Percentiles rank a stretch among this genome's conserved stretches.
Conservation (phyloP, 768 basidiomycete genomes). For the Amylocystis lapponica region DNA sequence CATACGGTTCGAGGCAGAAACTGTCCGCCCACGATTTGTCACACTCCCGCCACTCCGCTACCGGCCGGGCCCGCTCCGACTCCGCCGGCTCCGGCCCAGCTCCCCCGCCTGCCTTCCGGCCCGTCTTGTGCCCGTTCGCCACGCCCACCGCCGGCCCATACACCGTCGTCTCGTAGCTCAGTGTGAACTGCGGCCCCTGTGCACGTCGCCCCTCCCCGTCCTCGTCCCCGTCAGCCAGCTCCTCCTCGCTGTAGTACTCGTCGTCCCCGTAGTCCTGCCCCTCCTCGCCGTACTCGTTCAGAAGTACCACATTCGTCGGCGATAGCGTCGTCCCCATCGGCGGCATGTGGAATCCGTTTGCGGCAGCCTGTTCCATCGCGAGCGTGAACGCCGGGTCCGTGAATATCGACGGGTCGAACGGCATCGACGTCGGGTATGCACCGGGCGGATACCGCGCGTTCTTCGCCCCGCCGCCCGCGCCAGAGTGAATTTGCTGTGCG, state of each 20-base stretch:
- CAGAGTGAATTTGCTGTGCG: slow-evolving; percentile 58
- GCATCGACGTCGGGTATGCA: slow-evolving; percentile 33
- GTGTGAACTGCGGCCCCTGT: slow-evolving; percentile 32
- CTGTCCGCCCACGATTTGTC: slow-evolving; percentile 32
- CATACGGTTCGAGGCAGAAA: slow-evolving; percentile 37
- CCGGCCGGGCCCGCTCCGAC: slow-evolving; percentile 17
- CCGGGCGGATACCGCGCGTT: slow-evolving; percentile 35
- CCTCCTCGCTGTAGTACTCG: slow-evolving; percentile 43
- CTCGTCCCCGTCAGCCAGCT: slow-evolving; percentile 35
- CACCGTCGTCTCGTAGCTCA: slow-evolving; percentile 33
- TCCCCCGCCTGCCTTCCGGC: slow-evolving; percentile 18
- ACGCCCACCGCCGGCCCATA: slow-evolving; percentile 1
- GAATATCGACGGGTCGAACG: slow-evolving; percentile 49
- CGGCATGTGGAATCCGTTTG: slow-evolving; percentile 19
- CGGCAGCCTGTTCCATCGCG: slow-evolving; percentile 45
- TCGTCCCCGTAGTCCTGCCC: slow-evolving; percentile 35
- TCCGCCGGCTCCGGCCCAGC: slow-evolving; percentile 20
- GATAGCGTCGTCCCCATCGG: slow-evolving; percentile 7
- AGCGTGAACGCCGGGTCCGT: slow-evolving; percentile 47
- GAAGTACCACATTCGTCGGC: slow-evolving; percentile 28
- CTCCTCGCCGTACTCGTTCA: slow-evolving; percentile 32
- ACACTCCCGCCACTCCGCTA: slow-evolving; percentile 8
- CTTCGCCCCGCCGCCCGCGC: slow-evolving; percentile 27
- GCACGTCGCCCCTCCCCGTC: slow-evolving; percentile 21
- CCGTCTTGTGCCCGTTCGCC: background rate